A percentile compares a stretch with the other conserved stretches of the same genome.
Evolutionary conservation across 1,284 basidiomycete species (phyloP).

Genomic region (Coniferiporia sulphurascens): DNA sequence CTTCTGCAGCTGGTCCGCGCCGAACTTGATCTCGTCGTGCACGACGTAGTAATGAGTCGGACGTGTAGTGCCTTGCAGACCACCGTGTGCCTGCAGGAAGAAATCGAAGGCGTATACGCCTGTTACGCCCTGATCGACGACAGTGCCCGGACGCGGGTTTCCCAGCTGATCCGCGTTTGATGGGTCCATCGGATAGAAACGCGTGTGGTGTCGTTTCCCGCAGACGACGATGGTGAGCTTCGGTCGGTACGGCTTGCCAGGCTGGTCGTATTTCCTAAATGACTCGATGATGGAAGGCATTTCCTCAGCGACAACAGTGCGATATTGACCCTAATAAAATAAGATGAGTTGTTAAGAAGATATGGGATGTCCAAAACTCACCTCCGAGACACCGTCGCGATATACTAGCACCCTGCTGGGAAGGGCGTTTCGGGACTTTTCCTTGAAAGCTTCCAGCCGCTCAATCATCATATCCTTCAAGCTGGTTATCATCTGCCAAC

Average conservation of each 20-base stretch:
- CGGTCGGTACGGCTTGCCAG: constrained; percentile 49
- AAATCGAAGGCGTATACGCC: constrained; percentile 74
- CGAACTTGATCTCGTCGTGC: constrained; percentile 66
- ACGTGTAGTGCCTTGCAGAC: constrained; percentile 47
- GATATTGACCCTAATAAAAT: constrained; percentile 59
- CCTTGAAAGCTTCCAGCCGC: constrained; percentile 50
- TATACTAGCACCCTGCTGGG: constrained; percentile 68
- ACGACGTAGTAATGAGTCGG: constrained; percentile 78
- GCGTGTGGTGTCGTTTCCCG: constrained; percentile 79
- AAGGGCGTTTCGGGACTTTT: constrained; percentile 39
- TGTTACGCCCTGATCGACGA: constrained; percentile 65
- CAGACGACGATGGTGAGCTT: constrained; percentile 74
- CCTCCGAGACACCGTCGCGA: constrained; percentile 76
- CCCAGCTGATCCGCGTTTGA: constrained; percentile 53
- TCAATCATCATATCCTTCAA: constrained; percentile 66
- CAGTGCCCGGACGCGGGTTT: constrained; percentile 69
- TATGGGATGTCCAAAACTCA: constrained; percentile 24
- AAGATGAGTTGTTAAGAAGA: constrained; percentile 10
- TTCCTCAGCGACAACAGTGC: constrained; percentile 59
- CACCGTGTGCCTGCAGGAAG: constrained; percentile 45
- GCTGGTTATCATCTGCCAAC: constrained; percentile 63
- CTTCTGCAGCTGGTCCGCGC: constrained; percentile 59
- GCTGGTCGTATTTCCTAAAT: constrained; percentile 47
- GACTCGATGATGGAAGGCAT: constrained; percentile 58
- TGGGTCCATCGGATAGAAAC: constrained; percentile 67